phyloP scores from a whole-genome alignment of 352 stramenopile genomes.

The Phytophthora brassicae region DNA sequence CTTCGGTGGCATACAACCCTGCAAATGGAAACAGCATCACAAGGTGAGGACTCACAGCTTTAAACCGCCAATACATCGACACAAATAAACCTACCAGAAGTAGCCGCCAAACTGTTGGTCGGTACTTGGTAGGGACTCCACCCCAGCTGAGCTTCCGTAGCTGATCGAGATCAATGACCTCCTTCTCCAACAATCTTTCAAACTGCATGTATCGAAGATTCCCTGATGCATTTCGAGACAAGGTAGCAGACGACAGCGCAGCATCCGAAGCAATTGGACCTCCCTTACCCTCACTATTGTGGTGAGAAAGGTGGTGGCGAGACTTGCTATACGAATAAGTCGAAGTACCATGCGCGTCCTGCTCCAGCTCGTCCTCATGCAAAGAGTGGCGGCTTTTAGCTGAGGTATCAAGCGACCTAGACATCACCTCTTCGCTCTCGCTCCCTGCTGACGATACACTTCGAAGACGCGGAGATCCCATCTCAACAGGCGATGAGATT shows the following conservation, averaged over 20 bases:
- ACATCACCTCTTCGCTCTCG: conserved; percentile 31
- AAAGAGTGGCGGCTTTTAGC: conserved; percentile 18
- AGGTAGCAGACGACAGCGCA: conserved; percentile 4
- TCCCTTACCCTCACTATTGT: conserved; percentile 13
- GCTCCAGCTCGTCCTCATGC: conserved; percentile 28
- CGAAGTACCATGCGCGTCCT: conserved; percentile 10
- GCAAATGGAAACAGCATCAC: not conserved
- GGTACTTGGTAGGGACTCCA: conserved; percentile 84
- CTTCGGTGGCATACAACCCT: conserved; percentile 97
- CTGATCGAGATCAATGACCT: conserved; percentile 89
- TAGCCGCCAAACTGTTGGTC: conserved; percentile 94
- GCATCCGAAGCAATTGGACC: conserved; percentile 1
- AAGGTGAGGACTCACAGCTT: not conserved
- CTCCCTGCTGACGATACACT: conserved; percentile 25
- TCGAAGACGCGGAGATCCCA: conserved; percentile 19
- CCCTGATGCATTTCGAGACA: conserved; percentile 63
- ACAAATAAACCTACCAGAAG: conserved; percentile 89
- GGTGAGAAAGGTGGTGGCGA: not conserved
- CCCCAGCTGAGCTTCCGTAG: conserved; percentile 92
- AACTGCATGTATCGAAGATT: conserved; percentile 82
- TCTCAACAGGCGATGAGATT: conserved; percentile 33
- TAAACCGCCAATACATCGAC: not conserved
- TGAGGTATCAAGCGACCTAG: conserved; percentile 26
- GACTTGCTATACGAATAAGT: conserved; percentile 5
- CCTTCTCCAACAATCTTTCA: conserved; percentile 58